Evolutionary conservation across 371 early-diverging fungal species (phyloP).

Genomic region (Mucor racemosus): DNA sequence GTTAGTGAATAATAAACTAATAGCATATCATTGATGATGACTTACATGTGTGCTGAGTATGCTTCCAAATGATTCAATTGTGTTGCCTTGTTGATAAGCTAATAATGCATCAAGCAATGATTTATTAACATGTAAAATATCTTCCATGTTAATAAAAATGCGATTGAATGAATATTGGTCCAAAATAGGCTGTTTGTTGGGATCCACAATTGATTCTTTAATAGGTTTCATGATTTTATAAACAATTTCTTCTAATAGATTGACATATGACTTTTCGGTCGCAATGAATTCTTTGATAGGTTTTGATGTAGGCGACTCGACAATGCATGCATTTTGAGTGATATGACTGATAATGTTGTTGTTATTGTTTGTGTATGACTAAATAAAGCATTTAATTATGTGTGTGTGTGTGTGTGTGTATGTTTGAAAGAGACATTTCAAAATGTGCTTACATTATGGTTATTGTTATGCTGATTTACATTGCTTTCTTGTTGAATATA

Average conservation of each 20-base stretch:
- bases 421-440: not conserved
- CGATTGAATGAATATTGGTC: constrained; percentile 28
- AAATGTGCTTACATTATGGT: not conserved
- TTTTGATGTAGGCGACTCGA: constrained; percentile 13
- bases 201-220: constrained; percentile 20
- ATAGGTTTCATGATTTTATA: constrained; percentile 25
- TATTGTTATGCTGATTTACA: not conserved
- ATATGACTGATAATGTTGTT: not conserved
- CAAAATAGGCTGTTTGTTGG: constrained; percentile 22
- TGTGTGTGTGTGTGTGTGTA: not conserved
- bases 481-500: constrained; percentile 3
- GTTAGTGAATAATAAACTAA: not conserved
- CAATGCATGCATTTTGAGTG: constrained; percentile 19
- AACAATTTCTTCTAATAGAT: constrained; percentile 24
- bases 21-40: not conserved
- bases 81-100: constrained; percentile 13
- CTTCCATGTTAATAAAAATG: constrained; percentile 36
- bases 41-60: constrained; percentile 30
- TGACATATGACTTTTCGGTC: constrained; percentile 30
- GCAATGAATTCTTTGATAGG: constrained; percentile 26
- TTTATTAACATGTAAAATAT: constrained; percentile 27
- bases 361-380: not conserved
- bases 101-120: constrained; percentile 24
- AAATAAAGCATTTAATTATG: not conserved
- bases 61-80: constrained; percentile 27